Evolutionary conservation across 495 filamentous ascomycete genomes (phyloP).

Genomic region (Tuber calosporum): DNA sequence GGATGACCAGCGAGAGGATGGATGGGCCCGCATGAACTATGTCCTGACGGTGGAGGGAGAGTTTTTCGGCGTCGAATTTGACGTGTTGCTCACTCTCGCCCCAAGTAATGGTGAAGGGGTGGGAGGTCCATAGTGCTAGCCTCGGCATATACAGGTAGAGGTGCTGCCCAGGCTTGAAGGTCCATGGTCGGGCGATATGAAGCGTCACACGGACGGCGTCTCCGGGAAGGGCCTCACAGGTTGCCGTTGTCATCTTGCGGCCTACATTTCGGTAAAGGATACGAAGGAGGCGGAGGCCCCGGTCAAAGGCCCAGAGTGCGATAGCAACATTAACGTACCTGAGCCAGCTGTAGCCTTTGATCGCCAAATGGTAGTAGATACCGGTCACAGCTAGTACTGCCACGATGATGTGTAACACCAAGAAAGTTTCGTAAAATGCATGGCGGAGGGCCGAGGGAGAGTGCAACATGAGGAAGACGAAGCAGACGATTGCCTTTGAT

Average conservation of each 20-base stretch:
- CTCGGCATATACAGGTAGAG: conserved; percentile 74
- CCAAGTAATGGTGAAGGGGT: conserved; percentile 63
- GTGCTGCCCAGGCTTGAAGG: conserved; percentile 67
- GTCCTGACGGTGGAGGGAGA: conserved; percentile 54
- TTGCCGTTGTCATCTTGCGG: conserved; percentile 51
- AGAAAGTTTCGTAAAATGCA: conserved; percentile 85
- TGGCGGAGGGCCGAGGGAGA: conserved; percentile 70
- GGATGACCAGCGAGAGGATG: conserved; percentile 69
- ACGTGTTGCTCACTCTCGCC: conserved; percentile 51
- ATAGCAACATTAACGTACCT: conserved; percentile 57
- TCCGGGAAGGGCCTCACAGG: conserved; percentile 59
- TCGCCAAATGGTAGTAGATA: conserved; percentile 61
- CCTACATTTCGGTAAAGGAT: conserved; percentile 65
- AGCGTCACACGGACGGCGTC: conserved; percentile 64
- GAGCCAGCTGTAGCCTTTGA: conserved; percentile 55
- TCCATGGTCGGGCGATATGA: conserved; percentile 67
- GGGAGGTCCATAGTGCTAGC: conserved; percentile 62
- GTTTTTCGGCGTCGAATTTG: conserved; percentile 47
- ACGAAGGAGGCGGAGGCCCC: conserved; percentile 50
- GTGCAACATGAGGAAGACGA: conserved; percentile 61
- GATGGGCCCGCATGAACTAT: conserved; percentile 54
- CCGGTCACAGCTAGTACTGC: conserved; percentile 59
- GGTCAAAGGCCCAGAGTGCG: conserved; percentile 60
- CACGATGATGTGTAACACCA: conserved; percentile 66
- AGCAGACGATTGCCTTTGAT: conserved; percentile 51